phyloP scores from a whole-genome alignment of 2,329 filamentous ascomycete species.

The Trichoderma cornu-damae region DNA sequence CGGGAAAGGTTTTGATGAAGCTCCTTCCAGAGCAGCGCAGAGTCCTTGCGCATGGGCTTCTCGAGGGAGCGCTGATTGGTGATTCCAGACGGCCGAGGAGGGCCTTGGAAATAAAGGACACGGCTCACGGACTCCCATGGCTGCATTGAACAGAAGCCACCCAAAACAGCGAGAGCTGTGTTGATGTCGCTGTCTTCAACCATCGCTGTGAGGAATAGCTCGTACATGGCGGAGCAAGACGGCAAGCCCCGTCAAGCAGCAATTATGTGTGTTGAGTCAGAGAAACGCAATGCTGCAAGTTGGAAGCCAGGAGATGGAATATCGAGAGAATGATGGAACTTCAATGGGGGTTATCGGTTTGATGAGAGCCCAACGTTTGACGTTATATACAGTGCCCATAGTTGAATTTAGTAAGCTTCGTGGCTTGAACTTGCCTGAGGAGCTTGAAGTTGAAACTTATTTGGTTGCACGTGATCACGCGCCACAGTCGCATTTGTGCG shows the following conservation, averaged over 20 bases:
- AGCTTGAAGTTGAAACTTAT: not conserved
- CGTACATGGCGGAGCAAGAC: constrained; percentile 42
- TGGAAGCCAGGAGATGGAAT: too few relatives aligned
- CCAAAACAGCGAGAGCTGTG: constrained; percentile 48
- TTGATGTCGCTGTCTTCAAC: constrained; percentile 47
- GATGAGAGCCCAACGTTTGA: not conserved
- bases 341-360: not conserved
- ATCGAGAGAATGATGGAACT: not conserved
- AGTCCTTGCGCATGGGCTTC: constrained; percentile 37
- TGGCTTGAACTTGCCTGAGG: not conserved
- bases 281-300: not conserved
- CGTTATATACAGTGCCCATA: not conserved
- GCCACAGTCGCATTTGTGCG: constrained; percentile 21
- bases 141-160: constrained; percentile 53
- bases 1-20: constrained; percentile 50
- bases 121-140: constrained; percentile 47
- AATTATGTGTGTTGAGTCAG: too few relatives aligned
- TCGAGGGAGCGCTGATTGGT: constrained; percentile 38
- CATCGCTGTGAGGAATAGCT: constrained; percentile 53
- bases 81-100: constrained; percentile 42
- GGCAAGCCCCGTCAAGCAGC: not conserved
- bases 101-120: constrained; percentile 51
- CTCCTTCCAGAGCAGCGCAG: constrained; percentile 44
- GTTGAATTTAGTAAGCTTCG: too few relatives aligned
- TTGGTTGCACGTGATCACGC: constrained; percentile 31